Conservation (phyloP, 179 eudicot genomes). For the Dionaea muscipula region DNA sequence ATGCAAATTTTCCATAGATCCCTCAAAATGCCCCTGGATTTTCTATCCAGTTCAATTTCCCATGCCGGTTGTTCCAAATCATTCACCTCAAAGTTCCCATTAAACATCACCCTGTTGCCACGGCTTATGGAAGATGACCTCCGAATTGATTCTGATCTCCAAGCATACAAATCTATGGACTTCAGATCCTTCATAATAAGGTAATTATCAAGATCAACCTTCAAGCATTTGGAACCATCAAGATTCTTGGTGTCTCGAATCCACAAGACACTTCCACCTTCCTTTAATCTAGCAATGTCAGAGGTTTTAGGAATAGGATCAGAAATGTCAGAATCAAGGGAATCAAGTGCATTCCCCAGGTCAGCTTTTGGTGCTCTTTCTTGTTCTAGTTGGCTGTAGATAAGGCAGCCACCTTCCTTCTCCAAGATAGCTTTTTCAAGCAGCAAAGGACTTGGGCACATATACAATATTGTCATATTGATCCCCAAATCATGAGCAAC, state of each 20-base stretch:
- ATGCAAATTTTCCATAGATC: slow-evolving; percentile 65
- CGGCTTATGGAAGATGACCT: slow-evolving; percentile 37
- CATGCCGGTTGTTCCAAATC: slow-evolving; percentile 13
- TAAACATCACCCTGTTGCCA: slow-evolving; percentile 41
- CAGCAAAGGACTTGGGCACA: slow-evolving; percentile 54
- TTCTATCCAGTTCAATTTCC: slow-evolving; percentile 33
- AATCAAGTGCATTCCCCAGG: slow-evolving; percentile 12
- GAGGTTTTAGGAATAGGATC: neutral
- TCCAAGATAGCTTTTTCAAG: slow-evolving; percentile 47
- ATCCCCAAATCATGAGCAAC: slow-evolving; percentile 60
- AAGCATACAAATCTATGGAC: slow-evolving; percentile 22
- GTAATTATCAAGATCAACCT: slow-evolving; percentile 21
- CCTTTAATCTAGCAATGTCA: slow-evolving; percentile 12
- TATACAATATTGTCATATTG: slow-evolving; percentile 63
- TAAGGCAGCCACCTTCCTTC: slow-evolving; percentile 21
- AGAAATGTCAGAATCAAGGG: slow-evolving; percentile 15
- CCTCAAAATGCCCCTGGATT: slow-evolving; percentile 28
- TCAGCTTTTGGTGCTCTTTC: slow-evolving; percentile 19
- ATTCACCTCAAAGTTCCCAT: slow-evolving; percentile 17
- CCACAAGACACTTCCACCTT: slow-evolving; percentile 15
- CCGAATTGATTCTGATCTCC: slow-evolving; percentile 21
- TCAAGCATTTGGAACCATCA: slow-evolving; percentile 23
- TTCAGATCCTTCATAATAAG: slow-evolving; percentile 16
- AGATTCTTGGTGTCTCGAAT: slow-evolving; percentile 12
- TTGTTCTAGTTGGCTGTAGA: slow-evolving; percentile 17